phyloP scores from a whole-genome alignment of 2,329 filamentous ascomycete species.

The Fusarium hostae region DNA sequence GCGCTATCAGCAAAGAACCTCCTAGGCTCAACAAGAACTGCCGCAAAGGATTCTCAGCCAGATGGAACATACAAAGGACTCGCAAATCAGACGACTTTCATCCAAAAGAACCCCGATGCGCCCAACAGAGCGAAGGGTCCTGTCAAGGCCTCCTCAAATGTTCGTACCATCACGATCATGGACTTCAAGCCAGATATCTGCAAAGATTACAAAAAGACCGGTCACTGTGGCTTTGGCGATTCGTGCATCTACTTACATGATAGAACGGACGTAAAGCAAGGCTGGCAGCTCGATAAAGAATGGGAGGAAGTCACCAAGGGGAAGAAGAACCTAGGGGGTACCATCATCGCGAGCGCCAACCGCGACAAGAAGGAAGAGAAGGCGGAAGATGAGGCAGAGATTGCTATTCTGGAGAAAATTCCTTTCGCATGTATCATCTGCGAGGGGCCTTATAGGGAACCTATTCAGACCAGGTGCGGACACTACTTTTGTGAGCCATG shows the following conservation, averaged over 20 bases:
- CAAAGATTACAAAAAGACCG: conserved; percentile 85
- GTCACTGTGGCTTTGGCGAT: conserved; percentile 53
- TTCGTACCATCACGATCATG: conserved; percentile 88
- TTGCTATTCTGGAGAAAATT: conserved; percentile 81
- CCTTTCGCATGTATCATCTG: conserved; percentile 93
- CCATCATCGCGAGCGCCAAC: conserved; percentile 69
- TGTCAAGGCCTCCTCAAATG: conserved; percentile 87
- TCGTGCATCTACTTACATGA: conserved; percentile 81
- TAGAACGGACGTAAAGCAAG: conserved; percentile 84
- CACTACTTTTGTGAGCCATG: conserved; percentile 97
- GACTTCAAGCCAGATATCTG: conserved; percentile 95
- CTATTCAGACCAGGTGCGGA: conserved; percentile 88
- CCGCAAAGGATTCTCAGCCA: conserved; percentile 49
- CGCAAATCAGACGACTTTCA: conserved; percentile 77
- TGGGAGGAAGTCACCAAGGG: conserved; percentile 89
- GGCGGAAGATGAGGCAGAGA: conserved; percentile 67
- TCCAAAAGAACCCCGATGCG: conserved; percentile 83
- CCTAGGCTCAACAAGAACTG: conserved; percentile 65
- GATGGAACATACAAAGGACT: conserved; percentile 83
- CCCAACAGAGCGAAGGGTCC: conserved; percentile 79
- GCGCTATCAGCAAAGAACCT: conserved; percentile 62
- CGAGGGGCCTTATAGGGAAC: conserved; percentile 78
- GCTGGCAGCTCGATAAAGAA: conserved; percentile 94
- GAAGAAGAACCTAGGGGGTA: conserved; percentile 71
- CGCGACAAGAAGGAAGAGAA: conserved; percentile 49